A percentile compares a stretch with the other conserved stretches of the same genome.
Conservation (phyloP, 495 filamentous ascomycete species). For the Immersiella caudata region DNA sequence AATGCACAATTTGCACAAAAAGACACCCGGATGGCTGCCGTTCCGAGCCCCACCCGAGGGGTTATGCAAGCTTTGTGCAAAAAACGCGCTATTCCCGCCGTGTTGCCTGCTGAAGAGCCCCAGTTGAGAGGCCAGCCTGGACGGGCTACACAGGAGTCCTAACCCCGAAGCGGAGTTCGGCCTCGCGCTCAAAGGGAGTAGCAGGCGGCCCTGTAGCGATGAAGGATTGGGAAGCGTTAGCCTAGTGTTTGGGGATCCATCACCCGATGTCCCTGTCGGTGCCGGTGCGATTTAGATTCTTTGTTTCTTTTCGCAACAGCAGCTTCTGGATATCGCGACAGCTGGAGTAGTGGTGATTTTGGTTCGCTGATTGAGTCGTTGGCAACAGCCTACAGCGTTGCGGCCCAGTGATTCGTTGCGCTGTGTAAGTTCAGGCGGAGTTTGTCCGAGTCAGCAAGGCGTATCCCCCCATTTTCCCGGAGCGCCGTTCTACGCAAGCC, state of each 20-base stretch:
- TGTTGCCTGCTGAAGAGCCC: not conserved
- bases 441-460: not conserved
- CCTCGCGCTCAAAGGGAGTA: not conserved
- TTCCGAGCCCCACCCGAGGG: not conserved
- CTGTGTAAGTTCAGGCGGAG: not conserved
- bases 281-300: not conserved
- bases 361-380: not conserved
- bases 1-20: slow-evolving; percentile 3
- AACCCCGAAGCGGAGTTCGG: not conserved
- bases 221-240: not conserved
- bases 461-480: not conserved
- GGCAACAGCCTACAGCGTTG: not conserved
- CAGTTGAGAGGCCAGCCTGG: not conserved
- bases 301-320: not conserved
- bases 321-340: not conserved
- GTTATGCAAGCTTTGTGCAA: slow-evolving; percentile 7
- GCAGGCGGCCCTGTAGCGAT: not conserved
- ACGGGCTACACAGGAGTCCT: not conserved
- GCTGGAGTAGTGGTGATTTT: not conserved
- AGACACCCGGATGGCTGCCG: not conserved
- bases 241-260: not conserved
- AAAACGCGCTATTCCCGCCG: not conserved
- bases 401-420: not conserved
- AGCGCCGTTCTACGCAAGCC: not conserved
- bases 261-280: not conserved